phyloP scores from a whole-genome alignment of 495 filamentous ascomycete species.

The Podospora bellae-mahoneyi region DNA sequence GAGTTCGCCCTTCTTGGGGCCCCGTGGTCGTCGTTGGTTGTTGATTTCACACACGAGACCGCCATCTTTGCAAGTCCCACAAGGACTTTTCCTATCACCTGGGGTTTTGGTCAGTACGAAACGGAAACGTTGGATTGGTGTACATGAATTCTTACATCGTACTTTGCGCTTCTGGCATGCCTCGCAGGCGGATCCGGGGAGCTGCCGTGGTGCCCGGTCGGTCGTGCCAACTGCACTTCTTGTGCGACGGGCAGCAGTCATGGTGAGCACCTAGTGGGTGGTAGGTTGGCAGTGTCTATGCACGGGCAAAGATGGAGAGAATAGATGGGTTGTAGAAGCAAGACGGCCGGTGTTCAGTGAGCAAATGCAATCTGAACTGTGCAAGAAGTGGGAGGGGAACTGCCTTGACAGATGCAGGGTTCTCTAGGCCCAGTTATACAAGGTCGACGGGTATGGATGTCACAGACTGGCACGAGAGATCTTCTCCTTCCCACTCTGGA shows the following conservation, averaged over 20 bases:
- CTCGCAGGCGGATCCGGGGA: constrained; percentile 46
- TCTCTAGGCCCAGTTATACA: not conserved
- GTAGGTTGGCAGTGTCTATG: too few species aligned
- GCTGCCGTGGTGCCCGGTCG: constrained; percentile 35
- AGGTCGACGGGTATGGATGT: not conserved
- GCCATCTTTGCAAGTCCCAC: constrained; percentile 49
- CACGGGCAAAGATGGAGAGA: not conserved
- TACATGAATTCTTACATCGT: constrained; percentile 31
- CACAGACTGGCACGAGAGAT: not conserved
- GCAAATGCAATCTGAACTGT: not conserved
- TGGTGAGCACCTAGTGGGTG: not conserved
- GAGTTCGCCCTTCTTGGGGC: constrained; percentile 54
- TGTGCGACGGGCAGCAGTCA: constrained; percentile 23
- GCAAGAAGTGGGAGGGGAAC: constrained; percentile 1
- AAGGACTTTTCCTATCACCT: constrained; percentile 52
- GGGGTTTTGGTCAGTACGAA: not conserved
- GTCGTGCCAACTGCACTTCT: constrained; percentile 6
- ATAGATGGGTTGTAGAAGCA: not conserved
- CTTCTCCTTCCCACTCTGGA: not conserved
- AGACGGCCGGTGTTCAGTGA: not conserved
- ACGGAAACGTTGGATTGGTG: not conserved
- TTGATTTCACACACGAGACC: constrained; percentile 49
- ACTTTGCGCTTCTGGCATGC: constrained; percentile 50
- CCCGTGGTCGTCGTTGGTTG: constrained; percentile 44
- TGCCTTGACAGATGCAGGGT: constrained; percentile 1